Evolutionary conservation across 176 grass and related monocot species (phyloP), one percentile per base, ranked within the genome.

Genomic region (Bromus sterilis): DNA sequence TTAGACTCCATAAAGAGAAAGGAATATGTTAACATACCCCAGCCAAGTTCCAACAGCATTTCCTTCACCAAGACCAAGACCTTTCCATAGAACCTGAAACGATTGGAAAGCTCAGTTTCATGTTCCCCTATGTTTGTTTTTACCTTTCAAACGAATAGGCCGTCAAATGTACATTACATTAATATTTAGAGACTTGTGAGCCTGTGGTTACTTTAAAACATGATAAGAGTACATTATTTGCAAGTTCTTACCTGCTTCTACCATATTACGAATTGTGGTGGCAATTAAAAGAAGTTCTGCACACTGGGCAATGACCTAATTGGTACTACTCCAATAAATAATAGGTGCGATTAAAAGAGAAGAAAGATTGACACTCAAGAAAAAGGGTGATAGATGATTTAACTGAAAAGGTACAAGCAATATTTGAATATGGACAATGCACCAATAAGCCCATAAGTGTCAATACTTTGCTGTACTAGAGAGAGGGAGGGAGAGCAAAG

Each of bases 21-120:
- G 34, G 1, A 71, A 18, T 49, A 48, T 55, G 53, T 32, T 3
- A 60, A 83, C 83, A 57, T 89, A 94, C 95, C 87, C 59, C 7
- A 83, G 79, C 95, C 95, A 98, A 74, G 25, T 93, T 86, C 95
- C 95, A 67, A 98, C 65, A 81, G 32, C 71, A 83, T 80, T 83
- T 79, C 75, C 88, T 56, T 83, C 86, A 49, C 83, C 88, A 74
- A 98, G 78, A n/a, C 95, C 95, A 85, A 98, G 90, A 81, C 92
- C 95, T 91, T 98, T 89, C 92, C 95, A 88, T 26, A 98, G 86
- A 68, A 94, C 78, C 95, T 98, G 78, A 39, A 86, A 78, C 14
- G 48, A 68, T 74, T 58, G 33, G 28, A 82, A 74, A 81, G 42
- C 6, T 74, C 23, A 66, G 30, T 53, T 66, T 23, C 46, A 30